A percentile compares a stretch with the other conserved stretches of the same genome.
phyloP scores from a whole-genome alignment of 2,329 filamentous ascomycete species.

The Gyromitra esculenta region DNA sequence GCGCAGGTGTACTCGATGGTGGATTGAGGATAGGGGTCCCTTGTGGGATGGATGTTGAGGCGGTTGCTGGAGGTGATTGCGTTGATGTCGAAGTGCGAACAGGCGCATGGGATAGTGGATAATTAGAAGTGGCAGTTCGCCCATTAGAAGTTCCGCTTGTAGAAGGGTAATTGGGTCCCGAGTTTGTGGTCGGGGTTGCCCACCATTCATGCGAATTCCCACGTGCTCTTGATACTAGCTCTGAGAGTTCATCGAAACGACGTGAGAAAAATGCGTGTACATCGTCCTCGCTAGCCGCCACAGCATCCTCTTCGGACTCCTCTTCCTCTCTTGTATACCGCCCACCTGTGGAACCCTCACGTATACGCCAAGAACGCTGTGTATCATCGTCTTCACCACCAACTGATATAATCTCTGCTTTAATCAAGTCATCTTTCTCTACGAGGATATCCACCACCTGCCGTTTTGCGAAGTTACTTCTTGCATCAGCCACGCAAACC shows the following conservation, averaged over 20 bases:
- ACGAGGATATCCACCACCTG: slow-evolving; percentile 75
- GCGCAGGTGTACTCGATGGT: slow-evolving; percentile 43
- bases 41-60: slow-evolving; percentile 24
- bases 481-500: slow-evolving; percentile 77
- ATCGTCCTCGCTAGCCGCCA: slow-evolving; percentile 43
- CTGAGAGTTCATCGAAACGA: slow-evolving; percentile 45
- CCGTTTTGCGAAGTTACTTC: slow-evolving; percentile 72
- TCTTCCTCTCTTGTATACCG: slow-evolving; percentile 44
- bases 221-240: slow-evolving; percentile 48
- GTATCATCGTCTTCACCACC: slow-evolving; percentile 42
- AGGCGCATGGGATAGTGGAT: slow-evolving; percentile 32
- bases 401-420: slow-evolving; percentile 55
- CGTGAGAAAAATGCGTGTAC: slow-evolving; percentile 49
- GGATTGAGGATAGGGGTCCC: slow-evolving; percentile 4
- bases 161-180: slow-evolving; percentile 28
- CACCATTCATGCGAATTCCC: slow-evolving; percentile 52
- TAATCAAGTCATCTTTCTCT: slow-evolving; percentile 62
- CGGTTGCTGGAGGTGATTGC: slow-evolving; percentile 26
- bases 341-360: slow-evolving; percentile 37
- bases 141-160: slow-evolving; percentile 19
- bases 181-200: slow-evolving; percentile 31
- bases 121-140: slow-evolving; percentile 23
- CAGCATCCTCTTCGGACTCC: slow-evolving; percentile 44
- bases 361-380: slow-evolving; percentile 43
- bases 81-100: slow-evolving; percentile 34